Conservation (phyloP, 202 grass and related monocot genomes). For the Setaria viridis region DNA sequence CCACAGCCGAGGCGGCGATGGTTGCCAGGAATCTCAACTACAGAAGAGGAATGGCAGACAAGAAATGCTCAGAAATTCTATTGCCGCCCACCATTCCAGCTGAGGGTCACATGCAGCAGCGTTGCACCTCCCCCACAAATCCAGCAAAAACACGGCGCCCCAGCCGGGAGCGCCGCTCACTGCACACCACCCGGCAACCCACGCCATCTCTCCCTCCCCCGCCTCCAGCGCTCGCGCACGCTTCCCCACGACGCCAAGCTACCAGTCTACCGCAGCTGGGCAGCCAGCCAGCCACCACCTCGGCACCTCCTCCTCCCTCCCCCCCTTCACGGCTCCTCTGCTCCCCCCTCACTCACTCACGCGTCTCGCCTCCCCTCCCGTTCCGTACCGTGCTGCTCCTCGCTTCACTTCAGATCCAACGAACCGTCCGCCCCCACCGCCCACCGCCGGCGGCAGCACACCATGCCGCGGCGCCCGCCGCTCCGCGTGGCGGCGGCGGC, state of each 20-base stretch:
- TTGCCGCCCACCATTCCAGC: too few species aligned
- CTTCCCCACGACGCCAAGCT: slow-evolving; percentile 17
- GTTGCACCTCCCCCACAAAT: not conserved
- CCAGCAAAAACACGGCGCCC: slow-evolving; percentile 17
- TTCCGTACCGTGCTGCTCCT: not conserved
- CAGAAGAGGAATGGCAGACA: too few species aligned
- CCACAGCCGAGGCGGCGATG: not conserved
- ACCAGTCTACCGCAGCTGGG: not conserved
- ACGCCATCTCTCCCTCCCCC: not conserved
- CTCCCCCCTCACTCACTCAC: not conserved
- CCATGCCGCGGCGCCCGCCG: slow-evolving; percentile 41
- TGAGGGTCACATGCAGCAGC: not conserved
- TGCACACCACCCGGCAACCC: not conserved
- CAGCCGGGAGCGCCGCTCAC: too few species aligned
- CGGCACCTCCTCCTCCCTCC: too few species aligned
- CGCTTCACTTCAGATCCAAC: slow-evolving; percentile 40
- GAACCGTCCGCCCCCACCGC: not conserved
- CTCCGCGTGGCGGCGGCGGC: slow-evolving; percentile 16
- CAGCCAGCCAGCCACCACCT: not conserved
- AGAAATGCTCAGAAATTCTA: not conserved
- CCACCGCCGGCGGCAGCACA: not conserved
- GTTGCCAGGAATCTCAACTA: not conserved
- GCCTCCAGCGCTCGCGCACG: not conserved
- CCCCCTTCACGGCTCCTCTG: too few species aligned
- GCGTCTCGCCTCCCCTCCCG: not conserved